These are phyloP conservation scores for Hypoxylon sp. DNA, from an alignment of 2,329 filamentous ascomycete genomes.

Conservation along the genomic window DNA sequence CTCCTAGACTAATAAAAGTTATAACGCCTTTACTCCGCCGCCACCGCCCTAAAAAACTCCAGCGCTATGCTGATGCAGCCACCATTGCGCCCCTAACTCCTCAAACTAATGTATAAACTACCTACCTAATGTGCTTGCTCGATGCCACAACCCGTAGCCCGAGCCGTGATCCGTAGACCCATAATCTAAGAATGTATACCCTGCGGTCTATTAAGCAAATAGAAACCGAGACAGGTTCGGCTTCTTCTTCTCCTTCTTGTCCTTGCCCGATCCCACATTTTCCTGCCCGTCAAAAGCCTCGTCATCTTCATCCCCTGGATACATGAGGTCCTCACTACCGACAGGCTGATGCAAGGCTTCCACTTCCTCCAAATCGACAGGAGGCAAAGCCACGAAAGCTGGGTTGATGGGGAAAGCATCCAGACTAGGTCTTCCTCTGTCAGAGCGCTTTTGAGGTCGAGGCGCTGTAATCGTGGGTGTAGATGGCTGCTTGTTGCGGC, in stretches of 20 bases:
- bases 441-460: constrained; percentile 45
- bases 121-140: background rate
- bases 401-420: constrained; percentile 64
- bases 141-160: background rate
- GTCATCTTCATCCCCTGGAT: constrained; percentile 64
- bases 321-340: constrained; percentile 71
- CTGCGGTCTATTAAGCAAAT: constrained; percentile 53
- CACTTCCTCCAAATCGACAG: constrained; percentile 67
- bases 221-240: constrained; percentile 66
- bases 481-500: constrained; percentile 51
- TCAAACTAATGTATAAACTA: constrained; percentile 29
- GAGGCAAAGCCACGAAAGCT: constrained; percentile 68
- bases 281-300: constrained; percentile 48
- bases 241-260: constrained; percentile 51
- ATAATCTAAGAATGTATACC: background rate
- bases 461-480: constrained; percentile 47
- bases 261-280: constrained; percentile 36
- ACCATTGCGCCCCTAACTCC: constrained; percentile 16
- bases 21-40: constrained; percentile 17
- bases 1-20: background rate
- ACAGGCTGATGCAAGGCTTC: constrained; percentile 63
- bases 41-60: constrained; percentile 38
- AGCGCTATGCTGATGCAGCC: constrained; percentile 43
- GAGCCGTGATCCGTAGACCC: background rate
- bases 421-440: constrained; percentile 50